Evolutionary conservation across 2,329 filamentous ascomycete species (phyloP).

Genomic region (Alternaria gansuensis): DNA sequence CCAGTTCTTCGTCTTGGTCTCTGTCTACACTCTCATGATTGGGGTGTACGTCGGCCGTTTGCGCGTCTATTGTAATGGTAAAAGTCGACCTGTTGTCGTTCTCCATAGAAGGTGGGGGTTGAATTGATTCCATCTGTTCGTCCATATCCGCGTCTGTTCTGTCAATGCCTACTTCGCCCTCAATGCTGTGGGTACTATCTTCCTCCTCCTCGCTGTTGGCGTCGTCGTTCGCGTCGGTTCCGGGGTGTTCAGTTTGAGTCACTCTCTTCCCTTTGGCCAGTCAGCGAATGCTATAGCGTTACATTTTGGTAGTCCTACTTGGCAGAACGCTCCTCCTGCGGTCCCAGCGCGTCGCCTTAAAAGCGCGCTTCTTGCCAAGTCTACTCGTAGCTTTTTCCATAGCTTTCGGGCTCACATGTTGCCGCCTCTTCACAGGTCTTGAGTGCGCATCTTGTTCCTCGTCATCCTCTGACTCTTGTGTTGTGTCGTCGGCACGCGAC

Average conservation of each 20-base stretch:
- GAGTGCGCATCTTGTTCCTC: slow-evolving; percentile 47
- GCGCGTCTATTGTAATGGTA: slow-evolving; percentile 29
- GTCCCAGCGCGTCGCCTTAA: slow-evolving; percentile 51
- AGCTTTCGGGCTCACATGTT: slow-evolving; percentile 48
- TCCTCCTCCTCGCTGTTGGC: slow-evolving; percentile 21
- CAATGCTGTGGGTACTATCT: slow-evolving; percentile 23
- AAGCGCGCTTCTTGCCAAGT: slow-evolving; percentile 41
- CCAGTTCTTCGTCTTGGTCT: slow-evolving; percentile 2
- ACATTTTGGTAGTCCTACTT: slow-evolving; percentile 31
- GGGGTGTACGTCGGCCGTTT: slow-evolving; percentile 20
- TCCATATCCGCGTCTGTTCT: slow-evolving; percentile 16
- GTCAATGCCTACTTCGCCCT: slow-evolving; percentile 26
- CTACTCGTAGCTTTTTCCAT: slow-evolving; percentile 39
- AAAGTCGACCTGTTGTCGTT: slow-evolving; percentile 28
- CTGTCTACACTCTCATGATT: slow-evolving; percentile 21
- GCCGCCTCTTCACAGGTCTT: slow-evolving; percentile 58
- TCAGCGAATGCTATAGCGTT: slow-evolving; percentile 21
- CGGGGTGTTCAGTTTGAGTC: slow-evolving; percentile 8
- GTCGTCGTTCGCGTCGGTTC: slow-evolving; percentile 16
- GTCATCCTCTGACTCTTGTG: slow-evolving; percentile 29
- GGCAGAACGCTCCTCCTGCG: slow-evolving; percentile 48
- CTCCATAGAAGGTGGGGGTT: slow-evolving; percentile 3
- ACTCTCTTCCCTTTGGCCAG: slow-evolving; percentile 39
- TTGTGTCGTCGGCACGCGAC: slow-evolving; percentile 33
- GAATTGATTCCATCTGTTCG: not conserved